A percentile compares a stretch with the other conserved stretches of the same genome.
phyloP scores from a whole-genome alignment of 169 alveolate genomes.

The Eimeria necatrix region DNA sequence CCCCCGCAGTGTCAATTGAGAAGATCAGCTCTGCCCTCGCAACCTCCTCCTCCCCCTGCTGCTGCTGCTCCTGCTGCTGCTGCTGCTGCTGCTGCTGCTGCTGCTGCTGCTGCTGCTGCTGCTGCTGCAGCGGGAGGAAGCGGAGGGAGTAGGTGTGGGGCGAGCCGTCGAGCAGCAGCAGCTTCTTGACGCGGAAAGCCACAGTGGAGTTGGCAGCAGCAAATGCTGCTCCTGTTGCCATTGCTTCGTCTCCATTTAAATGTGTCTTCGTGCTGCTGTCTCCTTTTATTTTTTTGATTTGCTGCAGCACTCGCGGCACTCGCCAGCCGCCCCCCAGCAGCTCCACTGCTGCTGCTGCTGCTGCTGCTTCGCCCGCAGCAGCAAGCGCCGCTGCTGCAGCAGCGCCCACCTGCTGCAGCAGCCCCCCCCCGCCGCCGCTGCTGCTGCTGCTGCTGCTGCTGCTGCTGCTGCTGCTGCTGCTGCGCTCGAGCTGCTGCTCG shows the following conservation, averaged over 20 bases:
- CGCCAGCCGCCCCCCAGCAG: slow-evolving; percentile 83
- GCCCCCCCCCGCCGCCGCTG: background rate
- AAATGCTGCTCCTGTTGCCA: slow-evolving; percentile 83
- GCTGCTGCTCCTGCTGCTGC: slow-evolving; percentile 24
- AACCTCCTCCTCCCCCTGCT: background rate
- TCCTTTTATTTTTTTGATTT: background rate
- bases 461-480: slow-evolving; percentile 26
- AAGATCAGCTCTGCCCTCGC: slow-evolving; percentile 35
- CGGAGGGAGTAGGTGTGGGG: slow-evolving; percentile 58
- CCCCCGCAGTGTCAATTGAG: slow-evolving; percentile 17
- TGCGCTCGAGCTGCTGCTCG: slow-evolving; percentile 36
- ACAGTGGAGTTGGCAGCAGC: slow-evolving; percentile 80
- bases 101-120: slow-evolving; percentile 35
- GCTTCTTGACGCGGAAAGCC: slow-evolving; percentile 71
- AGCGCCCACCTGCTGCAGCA: slow-evolving; percentile 19
- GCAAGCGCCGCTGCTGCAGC: slow-evolving; percentile 31
- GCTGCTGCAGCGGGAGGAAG: slow-evolving; percentile 27
- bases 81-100: slow-evolving; percentile 55
- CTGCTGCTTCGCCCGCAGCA: slow-evolving; percentile 12
- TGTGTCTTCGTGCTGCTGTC: slow-evolving; percentile 55
- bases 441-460: background rate
- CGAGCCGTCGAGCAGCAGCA: slow-evolving; percentile 63
- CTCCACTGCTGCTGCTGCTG: slow-evolving; percentile 72
- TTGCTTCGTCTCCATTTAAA: slow-evolving; percentile 83
- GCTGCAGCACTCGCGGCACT: slow-evolving; percentile 75